phyloP scores from a whole-genome alignment of 345 rosid species.

The Brassica incana region DNA sequence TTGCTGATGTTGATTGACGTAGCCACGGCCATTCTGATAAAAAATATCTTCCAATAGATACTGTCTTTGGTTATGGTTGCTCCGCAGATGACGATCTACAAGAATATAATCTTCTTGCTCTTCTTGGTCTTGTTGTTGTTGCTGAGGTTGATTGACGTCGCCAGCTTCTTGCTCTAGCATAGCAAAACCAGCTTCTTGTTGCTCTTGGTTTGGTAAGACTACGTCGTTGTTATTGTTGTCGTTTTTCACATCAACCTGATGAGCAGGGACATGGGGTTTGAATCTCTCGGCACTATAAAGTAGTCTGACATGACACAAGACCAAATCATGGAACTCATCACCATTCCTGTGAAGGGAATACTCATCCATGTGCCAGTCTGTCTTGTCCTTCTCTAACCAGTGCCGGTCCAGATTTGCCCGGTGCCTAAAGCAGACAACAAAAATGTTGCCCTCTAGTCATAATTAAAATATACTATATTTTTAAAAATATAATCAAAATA shows the following conservation, averaged over 20 bases:
- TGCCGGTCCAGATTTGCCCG: too few species aligned
- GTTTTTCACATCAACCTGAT: background rate
- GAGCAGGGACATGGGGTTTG: background rate
- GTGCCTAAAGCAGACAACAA: too few species aligned
- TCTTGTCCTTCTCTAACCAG: background rate
- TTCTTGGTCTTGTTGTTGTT: background rate
- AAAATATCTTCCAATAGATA: background rate
- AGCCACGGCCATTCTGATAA: background rate
- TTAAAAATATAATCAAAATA: too few species aligned
- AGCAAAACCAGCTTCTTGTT: background rate
- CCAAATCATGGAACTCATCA: background rate
- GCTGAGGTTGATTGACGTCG: background rate
- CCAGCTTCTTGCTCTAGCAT: too few species aligned
- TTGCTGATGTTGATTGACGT: background rate
- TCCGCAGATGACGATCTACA: background rate
- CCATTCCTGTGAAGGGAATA: background rate
- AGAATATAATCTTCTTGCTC: background rate
- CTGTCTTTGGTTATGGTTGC: background rate
- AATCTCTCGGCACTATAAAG: background rate
- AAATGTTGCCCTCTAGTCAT: too few species aligned
- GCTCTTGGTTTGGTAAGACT: background rate
- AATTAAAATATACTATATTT: too few species aligned
- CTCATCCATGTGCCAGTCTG: background rate
- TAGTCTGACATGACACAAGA: constrained; percentile 9
- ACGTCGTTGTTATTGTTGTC: background rate